Conservation (phyloP, 1,139 yeast species). For the Yamadazyma atmosphaerica region DNA sequence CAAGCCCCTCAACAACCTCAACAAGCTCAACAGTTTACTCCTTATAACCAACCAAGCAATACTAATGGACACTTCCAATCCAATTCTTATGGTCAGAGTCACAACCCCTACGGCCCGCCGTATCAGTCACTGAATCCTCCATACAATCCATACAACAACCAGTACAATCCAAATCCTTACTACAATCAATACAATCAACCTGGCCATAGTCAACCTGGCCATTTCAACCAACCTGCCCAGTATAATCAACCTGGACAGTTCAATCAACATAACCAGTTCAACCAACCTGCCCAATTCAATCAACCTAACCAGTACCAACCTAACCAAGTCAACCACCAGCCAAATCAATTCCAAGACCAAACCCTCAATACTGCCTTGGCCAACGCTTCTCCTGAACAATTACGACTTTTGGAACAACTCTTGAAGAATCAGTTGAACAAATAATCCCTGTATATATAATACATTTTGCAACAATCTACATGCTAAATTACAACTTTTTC, state of each 20-base stretch:
- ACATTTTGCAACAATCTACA: constrained; percentile 1
- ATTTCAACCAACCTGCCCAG: constrained; percentile 1
- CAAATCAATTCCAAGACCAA: constrained; percentile 8
- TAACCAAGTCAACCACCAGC: constrained; percentile 12
- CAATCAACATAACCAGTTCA: constrained; percentile 4
- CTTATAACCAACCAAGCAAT: constrained; percentile 4
- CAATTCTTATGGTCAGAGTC: constrained; percentile 4
- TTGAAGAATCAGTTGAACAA: constrained; percentile 23
- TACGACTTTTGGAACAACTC: constrained; percentile 32
- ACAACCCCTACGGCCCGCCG: constrained; percentile 7
- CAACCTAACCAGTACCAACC: constrained; percentile 2
- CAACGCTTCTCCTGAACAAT: constrained; percentile 20
- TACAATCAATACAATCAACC: neutral
- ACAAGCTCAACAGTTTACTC: constrained; percentile 5
- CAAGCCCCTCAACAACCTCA: constrained; percentile 12
- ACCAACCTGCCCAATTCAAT: constrained; percentile 4
- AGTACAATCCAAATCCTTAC: neutral
- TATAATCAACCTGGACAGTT: too few relatives aligned
- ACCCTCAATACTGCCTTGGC: constrained; percentile 13
- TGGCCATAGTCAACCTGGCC: too few relatives aligned
- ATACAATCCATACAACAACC: neutral
- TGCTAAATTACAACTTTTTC: constrained; percentile 7
- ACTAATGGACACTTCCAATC: neutral
- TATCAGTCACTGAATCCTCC: constrained; percentile 10
- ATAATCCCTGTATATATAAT: constrained; percentile 7